These are phyloP conservation scores for Elasticomyces elasticus DNA, from an alignment of 495 filamentous ascomycete species.

Conservation along the genomic window DNA sequence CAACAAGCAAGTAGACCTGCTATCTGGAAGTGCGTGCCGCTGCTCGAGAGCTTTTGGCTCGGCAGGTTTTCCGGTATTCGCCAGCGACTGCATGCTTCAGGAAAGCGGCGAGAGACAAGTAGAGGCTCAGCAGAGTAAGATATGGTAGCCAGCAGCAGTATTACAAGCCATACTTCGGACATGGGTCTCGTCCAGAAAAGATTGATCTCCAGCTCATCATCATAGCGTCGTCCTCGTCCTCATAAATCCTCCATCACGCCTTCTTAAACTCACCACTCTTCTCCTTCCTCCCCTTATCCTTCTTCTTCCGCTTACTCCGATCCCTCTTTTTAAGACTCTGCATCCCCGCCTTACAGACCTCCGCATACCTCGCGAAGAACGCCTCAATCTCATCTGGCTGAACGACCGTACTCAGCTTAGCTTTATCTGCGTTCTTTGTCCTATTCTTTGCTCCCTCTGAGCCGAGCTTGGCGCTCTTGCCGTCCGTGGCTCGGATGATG, in stretches of 20 bases:
- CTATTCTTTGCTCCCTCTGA: conserved; percentile 24
- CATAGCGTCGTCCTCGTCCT: too few species aligned
- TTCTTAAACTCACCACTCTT: conserved; percentile 31
- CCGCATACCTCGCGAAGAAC: conserved; percentile 83
- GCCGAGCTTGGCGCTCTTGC: conserved; percentile 41
- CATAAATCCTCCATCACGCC: background rate
- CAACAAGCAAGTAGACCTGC: too few species aligned
- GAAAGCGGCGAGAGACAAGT: too few species aligned
- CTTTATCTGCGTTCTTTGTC: conserved; percentile 44
- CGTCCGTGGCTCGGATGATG: conserved; percentile 76
- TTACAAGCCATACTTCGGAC: too few species aligned
- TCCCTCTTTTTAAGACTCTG: conserved; percentile 83
- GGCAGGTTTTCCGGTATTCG: too few species aligned
- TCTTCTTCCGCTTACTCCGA: conserved; percentile 66
- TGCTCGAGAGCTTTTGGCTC: too few species aligned
- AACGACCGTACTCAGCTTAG: conserved; percentile 80
- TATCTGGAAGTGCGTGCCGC: too few species aligned
- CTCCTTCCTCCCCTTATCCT: conserved; percentile 58
- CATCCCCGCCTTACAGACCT: conserved; percentile 85
- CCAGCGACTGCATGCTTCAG: too few species aligned
- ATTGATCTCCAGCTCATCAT: too few species aligned
- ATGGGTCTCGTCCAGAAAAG: too few species aligned
- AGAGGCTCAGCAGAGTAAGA: too few species aligned
- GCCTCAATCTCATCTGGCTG: conserved; percentile 59
- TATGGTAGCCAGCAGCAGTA: too few species aligned